Conservation (phyloP, 106 monocot species). For the Acorus calamus region DNA sequence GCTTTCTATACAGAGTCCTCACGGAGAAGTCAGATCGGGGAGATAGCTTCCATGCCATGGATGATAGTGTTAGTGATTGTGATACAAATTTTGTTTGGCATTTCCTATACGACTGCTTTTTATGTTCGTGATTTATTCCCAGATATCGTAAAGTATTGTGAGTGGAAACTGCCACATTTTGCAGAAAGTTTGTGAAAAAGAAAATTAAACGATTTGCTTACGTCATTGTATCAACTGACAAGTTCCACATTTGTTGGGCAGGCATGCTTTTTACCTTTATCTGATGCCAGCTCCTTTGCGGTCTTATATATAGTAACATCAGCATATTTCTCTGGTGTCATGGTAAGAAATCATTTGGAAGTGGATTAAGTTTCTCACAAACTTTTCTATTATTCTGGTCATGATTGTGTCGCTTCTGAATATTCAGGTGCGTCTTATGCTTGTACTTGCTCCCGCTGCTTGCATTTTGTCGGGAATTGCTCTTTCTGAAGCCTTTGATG, state of each 20-base stretch:
- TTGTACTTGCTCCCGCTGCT: slow-evolving; percentile 96
- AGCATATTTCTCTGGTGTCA: slow-evolving; percentile 99
- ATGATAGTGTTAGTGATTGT: too few species aligned
- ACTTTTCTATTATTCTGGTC: slow-evolving; percentile 1
- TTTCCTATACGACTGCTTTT: too few species aligned
- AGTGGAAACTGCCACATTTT: too few species aligned
- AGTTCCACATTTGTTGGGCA: slow-evolving; percentile 16
- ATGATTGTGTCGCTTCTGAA: slow-evolving; percentile 7
- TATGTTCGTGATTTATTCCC: too few species aligned
- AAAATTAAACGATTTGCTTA: neutral
- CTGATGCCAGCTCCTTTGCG: slow-evolving; percentile 93
- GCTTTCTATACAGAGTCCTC: too few species aligned
- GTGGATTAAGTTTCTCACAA: neutral
- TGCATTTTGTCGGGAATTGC: slow-evolving; percentile 98
- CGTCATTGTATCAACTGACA: neutral
- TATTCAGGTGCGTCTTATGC: slow-evolving; percentile 92
- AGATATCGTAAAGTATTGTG: too few species aligned
- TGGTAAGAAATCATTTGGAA: slow-evolving; percentile 43
- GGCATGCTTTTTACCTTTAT: slow-evolving; percentile 92
- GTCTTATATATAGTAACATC: slow-evolving; percentile 88
- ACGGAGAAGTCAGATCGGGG: too few species aligned
- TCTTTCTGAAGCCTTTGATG: slow-evolving; percentile 76
- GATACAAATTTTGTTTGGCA: too few species aligned
- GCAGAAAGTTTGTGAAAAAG: too few species aligned
- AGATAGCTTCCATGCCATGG: too few species aligned